A percentile compares a stretch with the other conserved stretches of the same genome.
These are phyloP conservation scores for Fusarium concolor DNA, from an alignment of 2,329 filamentous ascomycete genomes.

Conservation along the genomic window DNA sequence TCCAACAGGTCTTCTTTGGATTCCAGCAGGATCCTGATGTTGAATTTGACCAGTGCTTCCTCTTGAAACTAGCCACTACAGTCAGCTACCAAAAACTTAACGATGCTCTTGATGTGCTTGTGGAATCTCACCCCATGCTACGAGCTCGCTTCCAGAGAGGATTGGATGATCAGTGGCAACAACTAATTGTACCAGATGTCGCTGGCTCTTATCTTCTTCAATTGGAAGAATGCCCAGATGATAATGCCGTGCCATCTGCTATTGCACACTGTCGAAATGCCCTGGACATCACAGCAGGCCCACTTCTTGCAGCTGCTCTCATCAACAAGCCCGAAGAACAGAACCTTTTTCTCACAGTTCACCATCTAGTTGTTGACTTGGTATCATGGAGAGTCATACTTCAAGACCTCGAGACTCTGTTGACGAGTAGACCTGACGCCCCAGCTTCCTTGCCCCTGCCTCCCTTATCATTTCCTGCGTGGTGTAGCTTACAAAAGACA, in stretches of 20 bases:
- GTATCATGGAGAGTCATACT: conserved; percentile 34
- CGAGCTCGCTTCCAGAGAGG: neutral
- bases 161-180: neutral
- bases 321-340: neutral
- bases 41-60: conserved; percentile 9
- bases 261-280: neutral
- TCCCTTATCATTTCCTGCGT: neutral
- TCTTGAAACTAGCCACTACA: neutral
- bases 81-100: neutral
- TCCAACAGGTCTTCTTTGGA: conserved; percentile 5
- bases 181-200: neutral
- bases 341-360: neutral
- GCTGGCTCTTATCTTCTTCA: neutral
- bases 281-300: neutral
- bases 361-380: conserved; percentile 33
- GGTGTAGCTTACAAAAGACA: neutral
- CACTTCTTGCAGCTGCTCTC: neutral
- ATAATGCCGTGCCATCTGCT: neutral
- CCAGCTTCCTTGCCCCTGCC: neutral
- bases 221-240: neutral
- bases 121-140: neutral
- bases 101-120: neutral
- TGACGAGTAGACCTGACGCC: neutral
- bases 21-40: neutral
- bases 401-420: conserved; percentile 13